A percentile compares a stretch with the other conserved stretches of the same genome.
Conservation (phyloP, 345 rosid species). For the Trapa incisa region DNA sequence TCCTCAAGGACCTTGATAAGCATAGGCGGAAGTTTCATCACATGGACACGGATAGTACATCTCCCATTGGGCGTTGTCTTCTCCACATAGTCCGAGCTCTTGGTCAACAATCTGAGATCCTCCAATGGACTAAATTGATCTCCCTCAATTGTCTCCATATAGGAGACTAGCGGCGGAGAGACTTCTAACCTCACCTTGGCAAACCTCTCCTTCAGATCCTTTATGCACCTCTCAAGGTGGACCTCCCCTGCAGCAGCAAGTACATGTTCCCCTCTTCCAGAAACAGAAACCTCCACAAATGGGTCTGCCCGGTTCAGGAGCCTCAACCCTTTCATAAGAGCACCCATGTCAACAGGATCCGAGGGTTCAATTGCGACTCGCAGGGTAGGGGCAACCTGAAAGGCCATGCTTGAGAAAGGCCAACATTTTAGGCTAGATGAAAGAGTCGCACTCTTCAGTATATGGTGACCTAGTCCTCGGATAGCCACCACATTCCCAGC, state of each 20-base stretch:
- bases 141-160: constrained; percentile 75
- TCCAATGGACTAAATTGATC: constrained; percentile 48
- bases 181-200: constrained; percentile 77
- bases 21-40: constrained; percentile 63
- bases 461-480: constrained; percentile 84
- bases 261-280: constrained; percentile 87
- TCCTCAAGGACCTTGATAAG: constrained; percentile 79
- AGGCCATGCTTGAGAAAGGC: constrained; percentile 92
- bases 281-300: constrained; percentile 78
- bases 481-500: constrained; percentile 89
- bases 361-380: constrained; percentile 91
- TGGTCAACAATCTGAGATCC: constrained; percentile 43
- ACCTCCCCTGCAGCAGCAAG: constrained; percentile 96
- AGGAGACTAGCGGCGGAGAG: constrained; percentile 86
- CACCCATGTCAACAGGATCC: constrained; percentile 73
- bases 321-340: constrained; percentile 70
- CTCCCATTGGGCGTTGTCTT: constrained; percentile 71
- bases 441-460: constrained; percentile 82
- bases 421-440: constrained; percentile 81
- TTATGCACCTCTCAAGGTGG: constrained; percentile 83
- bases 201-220: constrained; percentile 85
- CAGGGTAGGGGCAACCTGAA: constrained; percentile 84
- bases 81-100: constrained; percentile 49
- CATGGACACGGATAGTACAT: constrained; percentile 58
- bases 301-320: constrained; percentile 91